Evolutionary conservation across 2,329 filamentous ascomycete species (phyloP), one percentile per base, ranked within the genome.

Genomic region (Capronia epimyces): DNA sequence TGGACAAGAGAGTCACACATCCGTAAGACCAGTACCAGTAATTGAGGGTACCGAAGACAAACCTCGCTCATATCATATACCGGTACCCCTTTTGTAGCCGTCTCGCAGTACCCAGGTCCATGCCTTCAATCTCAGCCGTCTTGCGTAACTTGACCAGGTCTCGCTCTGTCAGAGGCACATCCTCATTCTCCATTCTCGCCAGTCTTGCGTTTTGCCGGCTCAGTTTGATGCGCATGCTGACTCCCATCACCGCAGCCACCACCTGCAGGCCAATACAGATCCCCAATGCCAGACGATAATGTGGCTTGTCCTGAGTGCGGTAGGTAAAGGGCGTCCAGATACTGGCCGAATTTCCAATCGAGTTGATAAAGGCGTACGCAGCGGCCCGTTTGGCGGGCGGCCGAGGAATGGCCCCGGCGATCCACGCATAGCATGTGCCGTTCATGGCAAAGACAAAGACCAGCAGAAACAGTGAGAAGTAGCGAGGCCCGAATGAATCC

Each of bases 391-490:
- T 80, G 1, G 75, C 77, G 0, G 76, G 74, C 0, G 77, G 76
- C 0, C 76, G 71, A 0, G 75, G 71, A 24, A 80, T 71, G 1
- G 72, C 69, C 29, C 69, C 72, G 1, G 72, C 71, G 44, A 79
- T 75, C 77, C 76, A 78, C 3, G 70, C 68, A 53, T 68, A 73
- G 10, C 69, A 53, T 3, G 74, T 77, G 27, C 73, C 73, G 65
- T 77, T 77, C 64, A 75, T 75, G n/a, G 75, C 71, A 56, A 80
- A 79, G 52, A 80, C 71, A 58, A 80, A 79, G 67, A 50, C 32
- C 46, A 79, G 74, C 27, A 79, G 66, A 67, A 80, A 80, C 52
- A 79, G 66, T 21, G 71, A 72, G 64, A 80, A 75, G 66, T 80
- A 82, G 22, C 75, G 71, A 0, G 77, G 70, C 0, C 74, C 78